Evolutionary conservation across 176 grass and related monocot genomes (phyloP), one percentile per base, ranked within the genome.

Genomic region (Eleusine indica): DNA sequence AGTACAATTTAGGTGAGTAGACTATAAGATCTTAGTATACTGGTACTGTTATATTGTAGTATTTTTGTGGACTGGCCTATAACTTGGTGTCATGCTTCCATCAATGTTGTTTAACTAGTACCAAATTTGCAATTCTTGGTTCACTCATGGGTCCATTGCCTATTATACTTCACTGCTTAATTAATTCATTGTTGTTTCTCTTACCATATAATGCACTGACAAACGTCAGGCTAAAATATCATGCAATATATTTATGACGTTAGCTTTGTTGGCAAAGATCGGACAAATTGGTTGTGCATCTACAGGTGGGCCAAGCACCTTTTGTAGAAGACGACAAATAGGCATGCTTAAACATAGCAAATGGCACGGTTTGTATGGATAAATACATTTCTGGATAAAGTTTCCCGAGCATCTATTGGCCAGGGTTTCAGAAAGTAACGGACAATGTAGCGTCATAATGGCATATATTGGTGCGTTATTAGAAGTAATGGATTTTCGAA

Each of bases 281-380:
- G 57, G 10, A 57, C 17, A 10, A 61, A n/a, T n/a, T 10, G n/a
- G 1, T 22, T 61, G 3, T 43, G 53, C 6, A 81, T 6, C 44
- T 12, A 47, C 7, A 47, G 44, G 44, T 42, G 40, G 43, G 4
- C 54, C 14, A 5, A 85, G 37, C 9, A 41, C 18, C 71, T 81
- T 81, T 65, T 41, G 57, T 37, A 42, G 64, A 66, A 86, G 67
- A 77, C n/a, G 38, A n/a, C 83, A 85, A 68, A 53, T 29, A 30
- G 16, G 4, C 6, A 57, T 66, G 68, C 17, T 83, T 46, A 25
- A 72, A 70, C 29, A 15, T 80, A 32, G 47, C 46, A 74, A 30
- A 66, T 64, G 57, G 7, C 60, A 52, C 17, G 15, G 19, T n/a
- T 53, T 29, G 25, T 60, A 14, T 79, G 75, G 30, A 58, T 68